phyloP scores from a whole-genome alignment of 2,329 filamentous ascomycete species.

The Fusarium tuaranense region DNA sequence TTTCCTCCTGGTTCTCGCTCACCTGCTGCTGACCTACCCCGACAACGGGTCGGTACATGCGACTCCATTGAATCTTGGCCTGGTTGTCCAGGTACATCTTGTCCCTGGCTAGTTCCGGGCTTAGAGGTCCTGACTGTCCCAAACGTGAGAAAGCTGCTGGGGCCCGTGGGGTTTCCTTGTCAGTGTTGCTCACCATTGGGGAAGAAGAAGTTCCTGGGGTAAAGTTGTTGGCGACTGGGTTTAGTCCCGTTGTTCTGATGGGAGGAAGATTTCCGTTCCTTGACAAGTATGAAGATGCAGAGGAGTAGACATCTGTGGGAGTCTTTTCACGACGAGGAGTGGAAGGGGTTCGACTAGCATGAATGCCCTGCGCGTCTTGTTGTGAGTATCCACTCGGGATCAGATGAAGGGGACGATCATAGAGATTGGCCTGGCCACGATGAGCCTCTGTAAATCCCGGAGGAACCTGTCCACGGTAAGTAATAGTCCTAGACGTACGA shows the following conservation, averaged over 20 bases:
- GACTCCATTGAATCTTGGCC: not conserved
- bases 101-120: not conserved
- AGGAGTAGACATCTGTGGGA: not conserved
- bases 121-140: not conserved
- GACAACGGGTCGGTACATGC: not conserved
- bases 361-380: too few species aligned
- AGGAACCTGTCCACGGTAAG: not conserved
- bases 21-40: not conserved
- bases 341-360: not conserved
- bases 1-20: not conserved
- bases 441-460: conserved; percentile 12
- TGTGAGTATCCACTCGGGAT: not conserved
- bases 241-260: not conserved
- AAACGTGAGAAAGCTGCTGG: not conserved
- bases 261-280: not conserved
- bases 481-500: not conserved
- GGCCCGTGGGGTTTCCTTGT: not conserved
- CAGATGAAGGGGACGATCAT: not conserved
- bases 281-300: not conserved
- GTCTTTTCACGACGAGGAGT: not conserved
- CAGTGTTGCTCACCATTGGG: not conserved
- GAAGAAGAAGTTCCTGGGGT: not conserved
- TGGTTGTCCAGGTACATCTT: not conserved
- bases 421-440: not conserved
- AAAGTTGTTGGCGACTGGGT: not conserved